Percentiles rank a stretch among this genome's conserved stretches.
These are phyloP conservation scores for Opeltia flavorubescens DNA, from an alignment of 495 filamentous ascomycete genomes.

Conservation along the genomic window DNA sequence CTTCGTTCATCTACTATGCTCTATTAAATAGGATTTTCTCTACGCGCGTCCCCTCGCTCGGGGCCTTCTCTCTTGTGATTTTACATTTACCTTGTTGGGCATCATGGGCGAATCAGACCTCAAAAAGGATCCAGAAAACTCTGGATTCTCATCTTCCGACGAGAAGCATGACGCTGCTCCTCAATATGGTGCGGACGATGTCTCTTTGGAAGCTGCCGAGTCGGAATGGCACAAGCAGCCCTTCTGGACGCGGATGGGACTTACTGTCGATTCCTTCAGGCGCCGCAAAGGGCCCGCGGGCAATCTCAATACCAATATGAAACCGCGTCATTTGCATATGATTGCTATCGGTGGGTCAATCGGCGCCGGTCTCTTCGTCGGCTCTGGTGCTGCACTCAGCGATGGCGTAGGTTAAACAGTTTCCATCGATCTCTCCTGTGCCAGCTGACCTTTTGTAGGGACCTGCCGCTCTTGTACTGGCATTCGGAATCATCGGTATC, in stretches of 20 bases:
- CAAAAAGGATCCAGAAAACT: not conserved
- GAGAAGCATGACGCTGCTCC: not conserved
- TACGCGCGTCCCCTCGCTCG: not conserved
- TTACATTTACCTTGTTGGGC: not conserved
- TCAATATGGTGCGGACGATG: not conserved
- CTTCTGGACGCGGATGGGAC: not conserved
- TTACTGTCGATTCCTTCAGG: not conserved
- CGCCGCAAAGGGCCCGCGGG: not conserved
- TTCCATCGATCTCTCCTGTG: too few species aligned
- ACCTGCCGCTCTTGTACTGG: slow-evolving; percentile 35
- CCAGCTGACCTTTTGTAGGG: slow-evolving; percentile 17
- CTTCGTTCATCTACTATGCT: not conserved
- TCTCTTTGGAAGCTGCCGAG: not conserved
- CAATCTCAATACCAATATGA: not conserved
- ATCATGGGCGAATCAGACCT: not conserved
- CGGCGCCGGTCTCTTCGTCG: slow-evolving; percentile 44
- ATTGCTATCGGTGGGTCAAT: slow-evolving; percentile 60
- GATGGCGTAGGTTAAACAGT: slow-evolving; percentile 17
- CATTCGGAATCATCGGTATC: slow-evolving; percentile 22
- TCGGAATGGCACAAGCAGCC: not conserved
- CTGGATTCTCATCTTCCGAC: not conserved
- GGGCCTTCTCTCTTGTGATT: not conserved
- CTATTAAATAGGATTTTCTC: not conserved
- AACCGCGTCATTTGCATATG: slow-evolving; percentile 65
- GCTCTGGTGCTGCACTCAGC: slow-evolving; percentile 33